These are phyloP conservation scores for Penicillium roqueforti DNA, from an alignment of 495 filamentous ascomycete species.

Conservation along the genomic window DNA sequence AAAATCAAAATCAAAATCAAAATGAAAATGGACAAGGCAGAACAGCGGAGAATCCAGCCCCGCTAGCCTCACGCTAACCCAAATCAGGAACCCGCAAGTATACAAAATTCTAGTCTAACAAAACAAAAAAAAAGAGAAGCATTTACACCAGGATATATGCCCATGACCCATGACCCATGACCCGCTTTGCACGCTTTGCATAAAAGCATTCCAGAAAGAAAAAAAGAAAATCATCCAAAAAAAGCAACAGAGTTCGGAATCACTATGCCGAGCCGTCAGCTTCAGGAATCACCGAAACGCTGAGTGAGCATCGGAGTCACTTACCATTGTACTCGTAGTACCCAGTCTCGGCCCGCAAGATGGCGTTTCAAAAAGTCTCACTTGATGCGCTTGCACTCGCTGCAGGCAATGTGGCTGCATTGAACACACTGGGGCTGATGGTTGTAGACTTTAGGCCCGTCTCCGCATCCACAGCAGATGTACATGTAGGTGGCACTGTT, in stretches of 20 bases:
- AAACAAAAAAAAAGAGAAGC: not conserved
- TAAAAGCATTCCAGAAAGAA: not conserved
- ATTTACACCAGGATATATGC: conserved; percentile 9
- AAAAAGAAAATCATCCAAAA: not conserved
- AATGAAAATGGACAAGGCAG: conserved; percentile 1
- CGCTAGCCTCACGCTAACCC: conserved; percentile 1
- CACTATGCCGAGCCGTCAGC: conserved; percentile 4
- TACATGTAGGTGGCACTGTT: conserved; percentile 24
- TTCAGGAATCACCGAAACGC: conserved; percentile 1
- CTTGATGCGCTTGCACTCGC: conserved; percentile 29
- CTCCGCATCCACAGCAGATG: conserved; percentile 39
- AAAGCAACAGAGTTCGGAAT: conserved; percentile 1
- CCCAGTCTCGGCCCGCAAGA: conserved; percentile 1
- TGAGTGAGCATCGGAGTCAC: conserved; percentile 4
- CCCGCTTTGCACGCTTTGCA: not conserved
- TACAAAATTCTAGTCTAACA: conserved; percentile 6
- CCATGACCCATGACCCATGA: conserved; percentile 5
- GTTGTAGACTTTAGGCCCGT: conserved; percentile 41
- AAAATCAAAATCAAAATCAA: not conserved
- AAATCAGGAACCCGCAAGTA: conserved; percentile 8
- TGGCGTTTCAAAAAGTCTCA: conserved; percentile 11
- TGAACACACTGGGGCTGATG: conserved; percentile 29
- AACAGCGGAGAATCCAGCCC: not conserved
- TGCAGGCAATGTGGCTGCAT: conserved; percentile 34
- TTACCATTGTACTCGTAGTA: conserved; percentile 3